A percentile compares a stretch with the other conserved stretches of the same genome.
phyloP scores from a whole-genome alignment of 75 land plant species.

The Larix kaempferi region DNA sequence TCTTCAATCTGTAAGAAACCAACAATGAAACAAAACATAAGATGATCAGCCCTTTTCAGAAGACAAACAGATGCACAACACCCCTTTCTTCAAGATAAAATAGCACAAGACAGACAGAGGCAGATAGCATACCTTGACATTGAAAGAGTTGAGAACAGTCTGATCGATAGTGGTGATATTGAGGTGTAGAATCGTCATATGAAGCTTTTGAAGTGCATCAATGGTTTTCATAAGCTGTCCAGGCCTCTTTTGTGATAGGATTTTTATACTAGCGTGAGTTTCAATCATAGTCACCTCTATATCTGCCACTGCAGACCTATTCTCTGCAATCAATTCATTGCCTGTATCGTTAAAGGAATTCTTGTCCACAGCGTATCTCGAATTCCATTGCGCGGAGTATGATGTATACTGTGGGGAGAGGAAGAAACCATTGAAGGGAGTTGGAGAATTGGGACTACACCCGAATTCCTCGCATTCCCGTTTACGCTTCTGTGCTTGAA shows the following conservation, averaged over 20 bases:
- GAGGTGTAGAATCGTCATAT: conserved; percentile 53
- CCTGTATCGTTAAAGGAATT: no score
- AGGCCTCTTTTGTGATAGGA: conserved; percentile 24
- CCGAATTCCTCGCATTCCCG: conserved; percentile 13
- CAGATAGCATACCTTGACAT: conserved; percentile 38
- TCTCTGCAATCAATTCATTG: background rate
- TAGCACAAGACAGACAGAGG: no score
- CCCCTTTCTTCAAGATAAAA: no score
- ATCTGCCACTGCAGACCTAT: conserved; percentile 34
- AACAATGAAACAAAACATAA: no score
- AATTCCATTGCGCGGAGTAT: conserved; percentile 20
- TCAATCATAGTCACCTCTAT: conserved; percentile 54
- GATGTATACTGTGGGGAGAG: conserved; percentile 47
- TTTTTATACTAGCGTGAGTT: conserved; percentile 35
- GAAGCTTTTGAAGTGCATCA: conserved; percentile 35
- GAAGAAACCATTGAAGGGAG: conserved; percentile 43
- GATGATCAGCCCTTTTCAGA: no score
- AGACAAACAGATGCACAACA: no score
- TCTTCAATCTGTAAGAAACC: conserved; percentile 39
- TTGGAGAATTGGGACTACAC: conserved; percentile 7
- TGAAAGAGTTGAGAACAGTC: conserved; percentile 65
- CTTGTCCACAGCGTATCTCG: background rate
- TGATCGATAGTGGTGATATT: conserved; percentile 62
- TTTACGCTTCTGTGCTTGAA: conserved; percentile 49
- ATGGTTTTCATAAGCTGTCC: conserved; percentile 56